Percentiles rank a stretch among this genome's conserved stretches.
These are phyloP conservation scores for Pisolithus microcarpus DNA, from an alignment of 768 basidiomycete species.

Conservation along the genomic window DNA sequence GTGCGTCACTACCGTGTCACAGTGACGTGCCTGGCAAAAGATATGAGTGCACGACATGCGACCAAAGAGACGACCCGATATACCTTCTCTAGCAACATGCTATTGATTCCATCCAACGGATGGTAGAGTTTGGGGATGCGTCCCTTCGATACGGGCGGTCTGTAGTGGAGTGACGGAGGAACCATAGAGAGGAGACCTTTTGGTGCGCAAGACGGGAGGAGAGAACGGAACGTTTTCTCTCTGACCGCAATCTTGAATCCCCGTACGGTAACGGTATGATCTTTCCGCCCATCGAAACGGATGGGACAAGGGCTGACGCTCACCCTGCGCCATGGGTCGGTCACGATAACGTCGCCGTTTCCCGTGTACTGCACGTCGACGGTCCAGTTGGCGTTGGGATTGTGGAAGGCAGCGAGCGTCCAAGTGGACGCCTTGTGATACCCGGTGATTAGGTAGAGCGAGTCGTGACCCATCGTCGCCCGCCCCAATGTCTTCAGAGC, in stretches of 20 bases:
- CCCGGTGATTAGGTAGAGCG: slow-evolving; percentile 24
- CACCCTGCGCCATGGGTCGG: not conserved
- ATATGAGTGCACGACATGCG: not conserved
- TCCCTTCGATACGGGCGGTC: not conserved
- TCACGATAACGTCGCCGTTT: not conserved
- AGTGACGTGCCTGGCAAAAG: not conserved
- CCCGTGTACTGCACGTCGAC: not conserved
- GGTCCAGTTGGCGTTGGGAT: not conserved
- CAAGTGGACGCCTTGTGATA: slow-evolving; percentile 20
- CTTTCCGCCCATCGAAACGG: not conserved
- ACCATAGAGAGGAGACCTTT: not conserved
- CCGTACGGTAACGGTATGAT: slow-evolving; percentile 13
- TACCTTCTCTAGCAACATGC: not conserved
- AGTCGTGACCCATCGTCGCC: not conserved
- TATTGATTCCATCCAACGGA: not conserved
- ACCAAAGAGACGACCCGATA: not conserved
- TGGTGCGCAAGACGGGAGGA: not conserved
- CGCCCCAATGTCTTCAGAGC: slow-evolving; percentile 4
- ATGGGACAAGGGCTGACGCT: not conserved
- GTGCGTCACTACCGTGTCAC: not conserved
- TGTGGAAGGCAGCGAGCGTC: slow-evolving; percentile 14
- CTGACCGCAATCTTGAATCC: slow-evolving; percentile 12
- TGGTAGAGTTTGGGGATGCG: not conserved
- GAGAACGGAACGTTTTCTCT: not conserved
- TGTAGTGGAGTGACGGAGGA: not conserved